Conservation (phyloP, 2,329 filamentous ascomycete species). For the Neonectria ditissima region DNA sequence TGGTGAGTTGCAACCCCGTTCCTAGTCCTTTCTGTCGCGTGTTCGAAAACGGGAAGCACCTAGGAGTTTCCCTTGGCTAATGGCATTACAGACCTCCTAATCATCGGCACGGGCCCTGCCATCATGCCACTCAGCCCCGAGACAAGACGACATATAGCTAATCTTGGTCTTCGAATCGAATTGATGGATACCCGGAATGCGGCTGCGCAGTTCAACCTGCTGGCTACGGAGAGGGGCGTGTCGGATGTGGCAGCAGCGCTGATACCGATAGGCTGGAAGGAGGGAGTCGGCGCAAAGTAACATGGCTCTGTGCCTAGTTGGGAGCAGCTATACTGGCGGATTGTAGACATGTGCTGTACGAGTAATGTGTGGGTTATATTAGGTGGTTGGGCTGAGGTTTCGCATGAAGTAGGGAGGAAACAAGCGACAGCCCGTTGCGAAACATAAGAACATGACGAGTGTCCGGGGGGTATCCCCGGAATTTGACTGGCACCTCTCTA, state of each 20-base stretch:
- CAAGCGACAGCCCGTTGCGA: not conserved
- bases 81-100: conserved; percentile 75
- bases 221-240: conserved; percentile 93
- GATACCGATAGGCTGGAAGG: conserved; percentile 86
- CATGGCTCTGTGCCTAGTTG: not conserved
- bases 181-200: conserved; percentile 94
- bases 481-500: not conserved
- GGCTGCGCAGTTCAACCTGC: conserved; percentile 91
- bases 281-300: conserved; percentile 60
- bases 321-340: not conserved
- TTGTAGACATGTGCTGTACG: conserved; percentile 29
- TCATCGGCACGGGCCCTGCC: conserved; percentile 84
- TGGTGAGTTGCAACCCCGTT: conserved; percentile 64
- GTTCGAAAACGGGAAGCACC: not conserved
- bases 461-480: not conserved
- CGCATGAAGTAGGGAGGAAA: not conserved
- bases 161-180: conserved; percentile 86
- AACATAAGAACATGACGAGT: not conserved
- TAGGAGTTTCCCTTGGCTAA: conserved; percentile 17
- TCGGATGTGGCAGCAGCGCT: conserved; percentile 87
- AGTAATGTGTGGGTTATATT: conserved; percentile 9
- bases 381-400: not conserved
- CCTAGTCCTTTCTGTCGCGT: not conserved
- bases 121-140: conserved; percentile 82
- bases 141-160: conserved; percentile 77